These are phyloP conservation scores for Purshia tridentata DNA, from an alignment of 306 rosid species.

Conservation along the genomic window DNA sequence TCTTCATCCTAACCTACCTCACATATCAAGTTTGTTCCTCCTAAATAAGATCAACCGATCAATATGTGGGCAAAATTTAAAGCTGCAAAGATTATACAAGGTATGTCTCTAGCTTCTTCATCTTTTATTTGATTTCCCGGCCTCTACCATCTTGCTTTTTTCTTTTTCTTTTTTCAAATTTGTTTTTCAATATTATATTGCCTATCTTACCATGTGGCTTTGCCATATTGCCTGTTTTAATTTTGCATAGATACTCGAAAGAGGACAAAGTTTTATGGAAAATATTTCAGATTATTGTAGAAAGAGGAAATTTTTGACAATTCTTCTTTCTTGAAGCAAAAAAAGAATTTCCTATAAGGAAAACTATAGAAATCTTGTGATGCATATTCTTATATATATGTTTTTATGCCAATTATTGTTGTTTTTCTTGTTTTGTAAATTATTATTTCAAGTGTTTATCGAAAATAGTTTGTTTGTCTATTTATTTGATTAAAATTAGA, in stretches of 20 bases:
- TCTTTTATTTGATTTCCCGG: neutral
- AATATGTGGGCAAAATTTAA: slow-evolving; percentile 42
- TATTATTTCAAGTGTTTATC: too few species aligned
- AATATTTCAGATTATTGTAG: neutral
- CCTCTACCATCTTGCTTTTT: too few species aligned
- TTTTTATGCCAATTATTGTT: neutral
- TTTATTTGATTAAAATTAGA: too few species aligned
- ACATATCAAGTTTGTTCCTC: neutral
- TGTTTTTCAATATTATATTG: neutral
- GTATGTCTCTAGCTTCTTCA: slow-evolving; percentile 10
- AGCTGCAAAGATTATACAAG: slow-evolving; percentile 22
- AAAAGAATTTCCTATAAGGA: too few species aligned
- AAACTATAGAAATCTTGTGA: neutral
- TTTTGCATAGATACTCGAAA: neutral
- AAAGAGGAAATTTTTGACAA: neutral
- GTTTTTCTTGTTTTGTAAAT: neutral
- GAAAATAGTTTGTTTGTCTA: too few species aligned
- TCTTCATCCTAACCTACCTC: neutral
- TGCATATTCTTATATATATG: neutral
- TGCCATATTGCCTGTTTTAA: neutral
- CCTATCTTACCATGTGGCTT: neutral
- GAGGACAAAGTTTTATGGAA: neutral
- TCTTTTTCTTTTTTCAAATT: neutral
- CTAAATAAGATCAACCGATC: neutral
- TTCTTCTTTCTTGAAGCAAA: neutral